These are phyloP conservation scores for Lotus japonicus DNA, from an alignment of 306 rosid genomes.

Conservation along the genomic window DNA sequence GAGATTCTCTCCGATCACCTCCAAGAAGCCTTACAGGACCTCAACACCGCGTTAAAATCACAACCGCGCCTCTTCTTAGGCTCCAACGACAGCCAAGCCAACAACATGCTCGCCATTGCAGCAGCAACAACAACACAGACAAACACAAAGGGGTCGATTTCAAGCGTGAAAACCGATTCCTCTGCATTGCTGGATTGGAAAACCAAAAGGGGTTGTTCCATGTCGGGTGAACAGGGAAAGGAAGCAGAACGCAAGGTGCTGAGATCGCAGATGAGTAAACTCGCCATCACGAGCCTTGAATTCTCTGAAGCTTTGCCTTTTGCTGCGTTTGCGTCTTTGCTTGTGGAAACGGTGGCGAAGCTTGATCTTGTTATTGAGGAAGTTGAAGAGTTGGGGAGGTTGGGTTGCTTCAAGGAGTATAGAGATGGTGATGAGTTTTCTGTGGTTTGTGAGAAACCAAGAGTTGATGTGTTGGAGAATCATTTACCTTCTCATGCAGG, in stretches of 20 bases:
- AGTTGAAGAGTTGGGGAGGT: conserved; percentile 66
- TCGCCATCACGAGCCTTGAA: conserved; percentile 70
- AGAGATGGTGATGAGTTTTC: conserved; percentile 34
- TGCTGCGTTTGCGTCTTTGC: conserved; percentile 83
- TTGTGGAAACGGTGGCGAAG: conserved; percentile 83
- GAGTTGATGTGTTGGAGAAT: conserved; percentile 23
- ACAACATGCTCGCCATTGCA: conserved; percentile 47
- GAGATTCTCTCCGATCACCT: conserved; percentile 80
- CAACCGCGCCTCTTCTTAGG: conserved; percentile 85
- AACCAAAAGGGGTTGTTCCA: not conserved
- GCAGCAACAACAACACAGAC: conserved; percentile 37
- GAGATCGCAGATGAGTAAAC: conserved; percentile 65
- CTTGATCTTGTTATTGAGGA: conserved; percentile 61
- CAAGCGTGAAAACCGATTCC: conserved; percentile 66
- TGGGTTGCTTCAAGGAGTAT: conserved; percentile 66
- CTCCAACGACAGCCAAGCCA: conserved; percentile 42
- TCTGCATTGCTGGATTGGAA: conserved; percentile 55
- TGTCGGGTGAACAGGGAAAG: conserved; percentile 10
- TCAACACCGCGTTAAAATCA: conserved; percentile 64
- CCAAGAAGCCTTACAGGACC: conserved; percentile 70
- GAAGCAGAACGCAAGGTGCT: conserved; percentile 38
- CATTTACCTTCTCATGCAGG: conserved; percentile 42
- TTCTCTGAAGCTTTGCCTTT: conserved; percentile 84
- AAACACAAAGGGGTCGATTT: conserved; percentile 19
- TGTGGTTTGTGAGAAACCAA: conserved; percentile 40